Evolutionary conservation across 805 yeast species (phyloP).

Genomic region (Candida silvicultrix): DNA sequence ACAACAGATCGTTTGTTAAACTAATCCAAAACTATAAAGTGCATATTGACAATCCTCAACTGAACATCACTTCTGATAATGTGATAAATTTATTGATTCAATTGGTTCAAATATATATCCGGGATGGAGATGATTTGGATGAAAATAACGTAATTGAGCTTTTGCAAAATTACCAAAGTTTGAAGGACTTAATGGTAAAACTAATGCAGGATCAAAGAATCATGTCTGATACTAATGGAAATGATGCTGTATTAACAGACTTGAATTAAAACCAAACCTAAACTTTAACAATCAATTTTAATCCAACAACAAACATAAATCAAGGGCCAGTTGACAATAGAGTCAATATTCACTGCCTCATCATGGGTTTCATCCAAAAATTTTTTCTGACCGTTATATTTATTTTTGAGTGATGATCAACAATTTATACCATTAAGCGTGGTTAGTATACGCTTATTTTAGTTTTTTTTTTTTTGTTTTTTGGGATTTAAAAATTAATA

Average conservation of each 20-base stretch:
- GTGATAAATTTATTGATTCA: constrained; percentile 2
- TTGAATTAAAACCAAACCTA: too few species aligned
- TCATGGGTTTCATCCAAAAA: too few species aligned
- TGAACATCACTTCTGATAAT: background rate
- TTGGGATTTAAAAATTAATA: too few species aligned
- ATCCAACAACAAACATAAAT: too few species aligned
- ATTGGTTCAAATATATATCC: constrained; percentile 1
- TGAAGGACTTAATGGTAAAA: constrained; percentile 1
- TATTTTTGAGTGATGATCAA: too few species aligned
- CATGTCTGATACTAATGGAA: background rate
- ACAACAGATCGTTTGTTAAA: constrained; percentile 2
- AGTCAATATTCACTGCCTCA: too few species aligned
- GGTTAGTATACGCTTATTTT: too few species aligned
- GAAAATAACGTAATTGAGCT: background rate
- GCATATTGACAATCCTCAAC: background rate
- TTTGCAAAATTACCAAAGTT: background rate
- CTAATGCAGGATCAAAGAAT: background rate
- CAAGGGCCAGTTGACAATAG: too few species aligned
- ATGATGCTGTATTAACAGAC: background rate
- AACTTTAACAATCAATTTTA: too few species aligned
- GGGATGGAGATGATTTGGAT: constrained; percentile 2
- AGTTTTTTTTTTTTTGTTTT: too few species aligned
- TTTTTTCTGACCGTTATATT: too few species aligned
- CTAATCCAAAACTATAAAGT: constrained; percentile 4
- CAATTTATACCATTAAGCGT: too few species aligned